Evolutionary conservation across 257 asterid genomes (phyloP).

Genomic region (Solanum lycopersicoides): DNA sequence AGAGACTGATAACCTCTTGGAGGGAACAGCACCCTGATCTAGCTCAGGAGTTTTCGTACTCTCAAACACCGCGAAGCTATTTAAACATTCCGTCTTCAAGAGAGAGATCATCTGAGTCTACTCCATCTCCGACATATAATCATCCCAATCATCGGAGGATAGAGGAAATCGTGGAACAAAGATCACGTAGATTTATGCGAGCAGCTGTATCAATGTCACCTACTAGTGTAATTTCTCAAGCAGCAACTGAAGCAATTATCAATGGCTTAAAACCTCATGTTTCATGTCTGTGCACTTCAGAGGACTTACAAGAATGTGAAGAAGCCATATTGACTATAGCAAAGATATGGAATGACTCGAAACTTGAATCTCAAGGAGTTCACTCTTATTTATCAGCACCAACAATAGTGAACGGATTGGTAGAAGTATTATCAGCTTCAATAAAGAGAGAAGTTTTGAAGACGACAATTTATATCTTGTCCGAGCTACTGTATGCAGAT

Average conservation of each 20-base stretch:
- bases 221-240: conserved; percentile 54
- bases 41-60: conserved; percentile 54
- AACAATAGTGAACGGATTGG: conserved; percentile 50
- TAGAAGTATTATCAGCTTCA: conserved; percentile 67
- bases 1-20: conserved; percentile 75
- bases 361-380: conserved; percentile 39
- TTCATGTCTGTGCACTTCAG: conserved; percentile 60
- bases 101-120: conserved; percentile 19
- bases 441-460: conserved; percentile 50
- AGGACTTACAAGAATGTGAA: conserved; percentile 77
- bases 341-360: conserved; percentile 55
- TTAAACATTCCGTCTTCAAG: conserved; percentile 15
- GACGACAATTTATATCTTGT: conserved; percentile 43
- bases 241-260: conserved; percentile 51
- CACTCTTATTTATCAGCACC: conserved; percentile 61
- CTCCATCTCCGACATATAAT: conserved; percentile 10
- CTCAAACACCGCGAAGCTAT: conserved; percentile 36
- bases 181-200: conserved; percentile 43
- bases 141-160: conserved; percentile 12
- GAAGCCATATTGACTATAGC: conserved; percentile 43
- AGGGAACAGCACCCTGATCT: conserved; percentile 74
- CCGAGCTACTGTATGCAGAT: conserved; percentile 47
- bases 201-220: conserved; percentile 51
- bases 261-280: conserved; percentile 50
- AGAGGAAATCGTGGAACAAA: conserved; percentile 22